These are phyloP conservation scores for Trametes maxima DNA, from an alignment of 768 basidiomycete species.

Conservation along the genomic window DNA sequence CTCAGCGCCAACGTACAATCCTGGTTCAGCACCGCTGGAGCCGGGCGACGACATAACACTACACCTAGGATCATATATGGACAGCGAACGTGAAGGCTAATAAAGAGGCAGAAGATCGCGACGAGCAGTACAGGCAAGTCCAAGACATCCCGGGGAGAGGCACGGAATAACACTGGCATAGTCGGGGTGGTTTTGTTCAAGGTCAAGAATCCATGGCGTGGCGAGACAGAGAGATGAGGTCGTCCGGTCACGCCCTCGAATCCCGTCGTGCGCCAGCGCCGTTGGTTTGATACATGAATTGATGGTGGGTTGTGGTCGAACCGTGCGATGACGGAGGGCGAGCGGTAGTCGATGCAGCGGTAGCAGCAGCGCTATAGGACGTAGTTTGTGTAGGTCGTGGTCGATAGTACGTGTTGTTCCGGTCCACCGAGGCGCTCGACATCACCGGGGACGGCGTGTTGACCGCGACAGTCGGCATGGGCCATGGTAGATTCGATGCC, in stretches of 20 bases:
- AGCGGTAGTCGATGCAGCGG: conserved; percentile 8
- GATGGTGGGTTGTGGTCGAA: conserved; percentile 20
- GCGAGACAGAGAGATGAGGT: not conserved
- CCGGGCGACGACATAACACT: conserved; percentile 13
- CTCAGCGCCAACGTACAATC: conserved; percentile 15
- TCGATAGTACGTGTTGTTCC: conserved; percentile 57
- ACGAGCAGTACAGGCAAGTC: conserved; percentile 10
- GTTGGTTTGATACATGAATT: conserved; percentile 31
- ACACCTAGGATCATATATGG: conserved; percentile 23
- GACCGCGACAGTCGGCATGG: conserved; percentile 73
- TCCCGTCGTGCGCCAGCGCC: conserved; percentile 12
- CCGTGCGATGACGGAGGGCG: conserved; percentile 25
- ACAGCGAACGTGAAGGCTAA: conserved; percentile 24
- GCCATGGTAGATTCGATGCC: conserved; percentile 53
- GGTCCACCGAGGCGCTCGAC: conserved; percentile 36
- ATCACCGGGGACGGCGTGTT: conserved; percentile 60
- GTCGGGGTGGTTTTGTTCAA: not conserved
- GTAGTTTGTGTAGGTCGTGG: conserved; percentile 39
- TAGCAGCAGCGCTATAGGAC: conserved; percentile 23
- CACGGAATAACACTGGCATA: not conserved
- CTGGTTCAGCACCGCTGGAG: conserved; percentile 7
- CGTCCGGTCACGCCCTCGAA: conserved; percentile 11
- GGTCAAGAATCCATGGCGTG: not conserved
- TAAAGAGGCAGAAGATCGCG: conserved; percentile 18
- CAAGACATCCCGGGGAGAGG: conserved; percentile 15